Evolutionary conservation across 169 alveolate genomes (phyloP), one percentile per base, ranked within the genome.

Genomic region (Condylostoma magnum): DNA sequence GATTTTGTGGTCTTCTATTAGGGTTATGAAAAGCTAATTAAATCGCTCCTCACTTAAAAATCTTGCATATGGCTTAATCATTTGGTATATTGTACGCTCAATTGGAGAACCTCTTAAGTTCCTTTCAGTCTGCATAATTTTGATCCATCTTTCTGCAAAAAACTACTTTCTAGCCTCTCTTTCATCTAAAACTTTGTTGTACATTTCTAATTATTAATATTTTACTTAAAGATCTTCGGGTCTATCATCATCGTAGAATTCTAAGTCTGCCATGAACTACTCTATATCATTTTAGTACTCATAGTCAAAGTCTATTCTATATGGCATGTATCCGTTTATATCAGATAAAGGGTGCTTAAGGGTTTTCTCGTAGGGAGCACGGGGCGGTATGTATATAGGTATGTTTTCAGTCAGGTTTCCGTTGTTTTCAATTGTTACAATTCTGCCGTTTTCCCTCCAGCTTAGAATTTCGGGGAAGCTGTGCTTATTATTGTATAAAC

Each of bases 261-360:
- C 94, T 85, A 92, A 78, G 58, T 92, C 94, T 0, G 93, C 87
- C 31, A 92, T 53, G 34, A 81, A 73, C 34, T 82, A 55, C 71
- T 92, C 97, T 6, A 94, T 92, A 69, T 92, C 97, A 72, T 83
- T 80, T 67, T 89, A 93, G 69, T 85, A 92, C 69, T 92, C 97
- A 6, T 79, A 65, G 37, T 92, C 95, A 67, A 92, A 92, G 58
- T 92, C 97, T 12, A 89, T 87, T 84, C 97, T 79, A 48, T 84
- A 83, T n/a, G 97, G 97, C 84, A 89, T 68, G 73, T 83, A 92
- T 2, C 97, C 97, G 30, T 86, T 85, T 47, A 82, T 63, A 38
- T 78, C 82, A 3, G 43, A 37, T 8, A 56, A 50, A 25, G 56
- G 77, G 3, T 41, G 58, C 47, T 46, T 69, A 57, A 51, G 65